Base-by-base conservation (phyloP, 306 rosid genomes). In the Trifolium subterraneum region DNA sequence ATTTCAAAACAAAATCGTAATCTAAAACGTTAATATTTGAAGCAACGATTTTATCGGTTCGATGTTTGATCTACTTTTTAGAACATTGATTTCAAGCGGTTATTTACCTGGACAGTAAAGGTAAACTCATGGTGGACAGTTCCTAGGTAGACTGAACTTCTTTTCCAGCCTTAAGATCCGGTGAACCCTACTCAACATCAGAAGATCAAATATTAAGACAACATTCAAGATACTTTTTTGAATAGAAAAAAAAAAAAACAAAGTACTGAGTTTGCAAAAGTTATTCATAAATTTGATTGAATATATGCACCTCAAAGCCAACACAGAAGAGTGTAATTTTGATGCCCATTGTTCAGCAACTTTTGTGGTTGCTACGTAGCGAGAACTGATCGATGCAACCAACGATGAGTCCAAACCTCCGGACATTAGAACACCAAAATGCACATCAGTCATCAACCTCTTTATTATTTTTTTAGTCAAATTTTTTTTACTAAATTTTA, bases 371-470 rank as follows among this genome's bases (percentile, higher is more conserved):
- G 93, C 90, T 63, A 95, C 68, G 88, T 95, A 86, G 23, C 98
- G 94, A 67, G 99, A 89, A 3, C 96, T 88, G 87, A 95, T 84
- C 39, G 99, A 90, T 65, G 99, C 99, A 61, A 95, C 98, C 86
- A 95, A 69, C 0, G 99, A 95, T 18, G 98, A 95, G 76, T 95
- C 99, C 64, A 95, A 60, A 62, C 99, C 99, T 13, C 98, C 98
- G 1, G 97, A 95, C 2, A 95, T 91, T 44, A 95, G 86, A 73
- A 95, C 98, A 13, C 99, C 98, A 0, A 95, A 95, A 44, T 98
- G 99, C 72, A 92, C 99, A 87, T 95, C 99, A 31, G 93, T 95
- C 99, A 95, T 95, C 65, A 92, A 79, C 86, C 99, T 86, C 68
- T 95, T 95, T 83, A 87, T 86, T n/a, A n/a, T n/a, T n/a, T n/a